Evolutionary conservation across 495 filamentous ascomycete species (phyloP), one percentile per base, ranked within the genome.

Genomic region (Xeromyces bisporus): DNA sequence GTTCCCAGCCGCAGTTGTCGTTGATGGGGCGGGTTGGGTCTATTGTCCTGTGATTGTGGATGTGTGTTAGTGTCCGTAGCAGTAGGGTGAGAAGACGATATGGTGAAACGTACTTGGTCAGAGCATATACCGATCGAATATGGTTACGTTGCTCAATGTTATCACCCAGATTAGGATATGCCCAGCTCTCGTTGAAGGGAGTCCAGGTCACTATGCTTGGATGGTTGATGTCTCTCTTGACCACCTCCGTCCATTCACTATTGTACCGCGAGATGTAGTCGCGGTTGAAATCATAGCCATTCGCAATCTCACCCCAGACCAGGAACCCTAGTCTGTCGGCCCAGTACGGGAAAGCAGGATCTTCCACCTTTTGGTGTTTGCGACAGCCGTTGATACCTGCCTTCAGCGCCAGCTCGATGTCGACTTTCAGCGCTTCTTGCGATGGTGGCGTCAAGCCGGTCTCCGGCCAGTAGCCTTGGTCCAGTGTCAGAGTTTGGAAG

Each of bases 1-100:
- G 69, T 27, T 75, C 66, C 70, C 70, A 75, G 32, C 70, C 70
- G 38, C 70, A 75, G 45, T 75, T 75, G 49, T 75, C 70, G 34
- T 73, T 75, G 30, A 75, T 55, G 7, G 68, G 66, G 9, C 70
- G 54, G 11, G 61, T 70, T 2, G 65, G 58, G 34, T 75, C 70
- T 2, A 75, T 52, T 0, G 60, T 58, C 34, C 55, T 62, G 24
- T 15, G 6, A 8, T 30, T 16, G 20, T 32, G 12, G 26, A 31
- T 44, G 12, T 42, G 18, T 21, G 15, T 26, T 15, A 14, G 9
- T 29, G 18, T 26, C 18, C 32, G 33, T 17, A 31, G 17, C 13
- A 18, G 7, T 10, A 12, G 23, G 28, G 11, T n/a, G n/a, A n/a
- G n/a, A n/a, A n/a, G n/a, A n/a, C n/a, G n/a, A n/a, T n/a, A n/a